A percentile compares a stretch with the other conserved stretches of the same genome.
These are phyloP conservation scores for Leucosporidium creatinivorum DNA, from an alignment of 768 basidiomycete species.

Conservation along the genomic window DNA sequence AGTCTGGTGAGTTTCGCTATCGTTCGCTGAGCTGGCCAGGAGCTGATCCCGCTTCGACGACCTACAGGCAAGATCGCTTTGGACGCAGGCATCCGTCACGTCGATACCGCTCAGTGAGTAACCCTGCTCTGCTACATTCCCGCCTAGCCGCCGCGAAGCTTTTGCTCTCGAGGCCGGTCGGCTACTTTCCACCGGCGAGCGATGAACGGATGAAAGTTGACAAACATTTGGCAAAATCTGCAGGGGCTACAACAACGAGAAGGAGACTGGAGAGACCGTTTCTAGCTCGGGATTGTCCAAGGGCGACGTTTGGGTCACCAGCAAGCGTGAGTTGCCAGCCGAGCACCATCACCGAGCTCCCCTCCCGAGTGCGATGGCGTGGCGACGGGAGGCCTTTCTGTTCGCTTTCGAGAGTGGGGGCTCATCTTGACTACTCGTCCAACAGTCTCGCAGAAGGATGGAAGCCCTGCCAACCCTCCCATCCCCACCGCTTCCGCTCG, in stretches of 20 bases:
- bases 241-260: constrained; percentile 36
- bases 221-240: not conserved
- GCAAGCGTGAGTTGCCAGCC: constrained; percentile 34
- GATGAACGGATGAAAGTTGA: no score
- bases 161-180: no score
- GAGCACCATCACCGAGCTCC: not conserved
- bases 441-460: constrained; percentile 1
- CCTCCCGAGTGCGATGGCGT: not conserved
- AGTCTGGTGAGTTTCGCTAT: constrained; percentile 21
- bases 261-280: constrained; percentile 32
- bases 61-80: constrained; percentile 25
- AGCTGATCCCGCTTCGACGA: no score
- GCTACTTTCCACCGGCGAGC: no score
- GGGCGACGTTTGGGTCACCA: constrained; percentile 37
- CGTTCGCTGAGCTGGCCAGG: not conserved
- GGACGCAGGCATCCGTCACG: constrained; percentile 36
- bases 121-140: not conserved
- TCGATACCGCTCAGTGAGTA: constrained; percentile 40
- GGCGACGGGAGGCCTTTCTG: not conserved
- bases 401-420: not conserved
- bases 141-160: not conserved
- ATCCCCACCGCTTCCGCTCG: constrained; percentile 17
- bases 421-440: not conserved
- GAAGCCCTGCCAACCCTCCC: constrained; percentile 32
- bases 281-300: constrained; percentile 21